Conservation (phyloP, 2,329 filamentous ascomycete species). For the Eutypella sp. region DNA sequence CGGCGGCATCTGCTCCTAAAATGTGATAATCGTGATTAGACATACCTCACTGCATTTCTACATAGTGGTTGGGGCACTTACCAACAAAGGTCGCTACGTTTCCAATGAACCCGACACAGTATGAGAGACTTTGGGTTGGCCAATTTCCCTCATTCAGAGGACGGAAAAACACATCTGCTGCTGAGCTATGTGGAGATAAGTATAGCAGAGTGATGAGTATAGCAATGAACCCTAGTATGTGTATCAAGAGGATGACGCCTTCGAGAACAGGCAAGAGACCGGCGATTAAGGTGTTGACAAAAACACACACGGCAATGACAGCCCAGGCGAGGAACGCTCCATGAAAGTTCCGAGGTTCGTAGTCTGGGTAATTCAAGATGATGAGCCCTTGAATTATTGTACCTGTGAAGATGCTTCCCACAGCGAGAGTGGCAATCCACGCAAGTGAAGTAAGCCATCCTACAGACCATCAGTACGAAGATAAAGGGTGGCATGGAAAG, state of each 20-base stretch:
- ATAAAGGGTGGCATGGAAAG: not conserved
- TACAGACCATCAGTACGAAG: conserved; percentile 3
- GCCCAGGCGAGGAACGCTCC: conserved; percentile 11
- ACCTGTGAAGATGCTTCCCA: conserved; percentile 10
- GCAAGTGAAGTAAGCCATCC: conserved; percentile 14
- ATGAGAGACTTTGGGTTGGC: conserved; percentile 13
- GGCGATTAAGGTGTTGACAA: conserved; percentile 12
- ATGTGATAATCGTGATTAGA: conserved; percentile 3
- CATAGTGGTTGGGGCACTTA: conserved; percentile 3
- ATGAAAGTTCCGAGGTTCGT: conserved; percentile 9
- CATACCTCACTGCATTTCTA: not conserved
- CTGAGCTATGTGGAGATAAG: conserved; percentile 8
- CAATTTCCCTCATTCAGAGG: conserved; percentile 12
- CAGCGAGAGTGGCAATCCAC: conserved; percentile 13
- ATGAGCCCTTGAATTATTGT: conserved; percentile 15
- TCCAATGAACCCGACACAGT: conserved; percentile 13
- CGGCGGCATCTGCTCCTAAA: conserved; percentile 13
- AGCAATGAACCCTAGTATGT: conserved; percentile 13
- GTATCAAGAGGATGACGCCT: conserved; percentile 11
- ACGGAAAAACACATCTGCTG: conserved; percentile 9
- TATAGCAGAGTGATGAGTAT: conserved; percentile 13
- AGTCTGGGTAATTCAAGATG: conserved; percentile 12
- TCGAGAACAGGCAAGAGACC: conserved; percentile 10
- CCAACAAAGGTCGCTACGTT: conserved; percentile 13
- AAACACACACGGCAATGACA: conserved; percentile 9